Evolutionary conservation across 2,329 filamentous ascomycete genomes (phyloP).

Genomic region (Pyrenochaeta sp.): DNA sequence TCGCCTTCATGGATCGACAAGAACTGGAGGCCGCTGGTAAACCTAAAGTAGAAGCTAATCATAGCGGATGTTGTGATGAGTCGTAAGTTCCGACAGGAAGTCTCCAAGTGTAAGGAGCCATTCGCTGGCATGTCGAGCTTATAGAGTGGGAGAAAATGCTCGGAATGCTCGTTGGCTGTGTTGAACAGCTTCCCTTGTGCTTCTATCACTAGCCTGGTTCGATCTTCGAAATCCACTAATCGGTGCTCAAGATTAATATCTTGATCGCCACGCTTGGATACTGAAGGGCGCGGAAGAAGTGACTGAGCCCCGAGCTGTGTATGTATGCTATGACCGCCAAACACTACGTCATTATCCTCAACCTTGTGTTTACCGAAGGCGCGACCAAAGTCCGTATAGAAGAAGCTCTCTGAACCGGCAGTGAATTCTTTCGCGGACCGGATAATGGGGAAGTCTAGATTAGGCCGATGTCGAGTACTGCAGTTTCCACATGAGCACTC

Average conservation of each 20-base stretch:
- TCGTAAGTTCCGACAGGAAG: constrained; percentile 16
- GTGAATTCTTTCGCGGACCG: constrained; percentile 38
- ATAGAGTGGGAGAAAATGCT: constrained; percentile 38
- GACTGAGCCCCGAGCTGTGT: constrained; percentile 47
- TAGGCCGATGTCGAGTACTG: constrained; percentile 28
- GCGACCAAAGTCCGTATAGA: constrained; percentile 50
- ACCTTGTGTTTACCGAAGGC: constrained; percentile 37
- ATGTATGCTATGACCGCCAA: constrained; percentile 26
- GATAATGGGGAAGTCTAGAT: constrained; percentile 34
- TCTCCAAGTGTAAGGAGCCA: constrained; percentile 26
- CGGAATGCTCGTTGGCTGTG: not conserved
- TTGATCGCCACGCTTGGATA: not conserved
- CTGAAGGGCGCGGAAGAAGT: constrained; percentile 33
- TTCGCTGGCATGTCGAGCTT: constrained; percentile 45
- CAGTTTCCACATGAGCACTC: constrained; percentile 47
- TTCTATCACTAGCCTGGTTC: constrained; percentile 30
- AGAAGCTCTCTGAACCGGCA: constrained; percentile 48
- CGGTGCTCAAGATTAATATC: constrained; percentile 16
- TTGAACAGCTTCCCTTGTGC: not conserved
- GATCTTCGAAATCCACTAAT: constrained; percentile 16
- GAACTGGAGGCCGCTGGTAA: constrained; percentile 6
- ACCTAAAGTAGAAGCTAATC: constrained; percentile 28
- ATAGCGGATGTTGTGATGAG: not conserved
- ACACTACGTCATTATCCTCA: constrained; percentile 14
- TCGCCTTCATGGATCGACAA: constrained; percentile 1